phyloP scores from a whole-genome alignment of 2,329 filamentous ascomycete genomes.

The Ambrosiella xylebori region DNA sequence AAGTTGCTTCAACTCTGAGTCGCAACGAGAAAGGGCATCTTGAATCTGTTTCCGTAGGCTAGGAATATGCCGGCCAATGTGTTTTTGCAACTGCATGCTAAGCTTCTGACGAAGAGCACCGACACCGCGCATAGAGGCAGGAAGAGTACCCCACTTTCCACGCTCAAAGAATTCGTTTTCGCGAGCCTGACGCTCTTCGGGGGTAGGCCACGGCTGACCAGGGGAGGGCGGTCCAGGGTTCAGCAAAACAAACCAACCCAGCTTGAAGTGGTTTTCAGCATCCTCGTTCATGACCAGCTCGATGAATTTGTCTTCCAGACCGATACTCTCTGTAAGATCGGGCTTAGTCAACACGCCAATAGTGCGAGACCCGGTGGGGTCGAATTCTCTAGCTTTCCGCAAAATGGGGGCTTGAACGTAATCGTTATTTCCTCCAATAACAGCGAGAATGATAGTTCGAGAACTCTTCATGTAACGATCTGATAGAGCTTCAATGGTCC shows the following conservation, averaged over 20 bases:
- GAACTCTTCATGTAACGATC: constrained; percentile 39
- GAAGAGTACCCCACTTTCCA: constrained; percentile 31
- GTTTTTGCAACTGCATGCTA: constrained; percentile 31
- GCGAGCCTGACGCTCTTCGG: constrained; percentile 24
- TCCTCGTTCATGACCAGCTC: constrained; percentile 35
- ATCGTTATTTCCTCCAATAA: constrained; percentile 37
- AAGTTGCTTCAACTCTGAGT: constrained; percentile 31
- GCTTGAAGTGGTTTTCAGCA: constrained; percentile 31
- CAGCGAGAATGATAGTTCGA: constrained; percentile 37
- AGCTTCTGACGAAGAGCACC: constrained; percentile 30
- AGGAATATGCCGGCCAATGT: constrained; percentile 35
- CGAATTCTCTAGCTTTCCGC: constrained; percentile 32
- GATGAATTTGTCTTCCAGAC: constrained; percentile 36
- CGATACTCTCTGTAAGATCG: constrained; percentile 34
- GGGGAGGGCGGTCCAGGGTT: constrained; percentile 29
- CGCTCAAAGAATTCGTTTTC: constrained; percentile 33
- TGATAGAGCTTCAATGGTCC: constrained; percentile 33
- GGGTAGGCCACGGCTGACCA: constrained; percentile 27
- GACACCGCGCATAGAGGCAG: constrained; percentile 30
- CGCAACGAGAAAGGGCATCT: constrained; percentile 30
- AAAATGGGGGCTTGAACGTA: constrained; percentile 36
- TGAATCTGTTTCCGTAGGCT: constrained; percentile 33
- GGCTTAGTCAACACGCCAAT: constrained; percentile 37
- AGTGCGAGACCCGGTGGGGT: constrained; percentile 30
- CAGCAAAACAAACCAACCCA: constrained; percentile 34